These are phyloP conservation scores for Neurospora hispaniola DNA, from an alignment of 495 filamentous ascomycete species.

Conservation along the genomic window DNA sequence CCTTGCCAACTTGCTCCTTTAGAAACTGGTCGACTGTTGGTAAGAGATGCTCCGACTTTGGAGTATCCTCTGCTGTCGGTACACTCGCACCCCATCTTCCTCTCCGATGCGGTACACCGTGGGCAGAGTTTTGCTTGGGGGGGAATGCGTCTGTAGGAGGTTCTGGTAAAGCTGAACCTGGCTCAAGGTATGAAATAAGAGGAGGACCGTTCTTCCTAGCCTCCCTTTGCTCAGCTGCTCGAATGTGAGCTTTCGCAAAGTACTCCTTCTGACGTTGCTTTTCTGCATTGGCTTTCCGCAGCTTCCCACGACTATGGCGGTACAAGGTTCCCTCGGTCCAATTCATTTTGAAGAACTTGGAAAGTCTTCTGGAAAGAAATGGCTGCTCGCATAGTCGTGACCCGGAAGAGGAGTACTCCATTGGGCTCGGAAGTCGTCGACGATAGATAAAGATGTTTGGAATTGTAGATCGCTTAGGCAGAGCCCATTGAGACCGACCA, in stretches of 20 bases:
- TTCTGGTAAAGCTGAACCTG: slow-evolving; percentile 1
- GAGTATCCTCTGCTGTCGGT: neutral
- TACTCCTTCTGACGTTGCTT: slow-evolving; percentile 29
- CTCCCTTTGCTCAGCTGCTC: slow-evolving; percentile 9
- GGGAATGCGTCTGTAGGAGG: neutral
- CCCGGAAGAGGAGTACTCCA: neutral
- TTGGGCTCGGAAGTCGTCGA: neutral
- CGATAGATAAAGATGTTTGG: neutral
- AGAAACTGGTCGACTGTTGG: slow-evolving; percentile 14
- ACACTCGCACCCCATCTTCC: neutral
- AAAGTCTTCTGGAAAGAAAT: neutral
- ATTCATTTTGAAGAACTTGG: slow-evolving; percentile 24
- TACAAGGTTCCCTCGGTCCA: slow-evolving; percentile 36
- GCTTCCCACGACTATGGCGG: slow-evolving; percentile 21
- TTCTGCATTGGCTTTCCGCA: slow-evolving; percentile 21
- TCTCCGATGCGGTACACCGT: neutral
- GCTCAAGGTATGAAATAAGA: slow-evolving; percentile 2
- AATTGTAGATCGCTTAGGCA: neutral
- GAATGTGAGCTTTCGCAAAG: slow-evolving; percentile 29
- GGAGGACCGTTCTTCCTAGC: slow-evolving; percentile 4
- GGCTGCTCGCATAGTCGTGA: neutral
- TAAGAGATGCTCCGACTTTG: neutral
- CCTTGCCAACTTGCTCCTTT: slow-evolving; percentile 1
- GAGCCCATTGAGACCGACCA: neutral
- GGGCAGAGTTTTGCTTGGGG: neutral